Conservation (phyloP, 805 yeast species). For the Barnettozyma wickerhamii region DNA sequence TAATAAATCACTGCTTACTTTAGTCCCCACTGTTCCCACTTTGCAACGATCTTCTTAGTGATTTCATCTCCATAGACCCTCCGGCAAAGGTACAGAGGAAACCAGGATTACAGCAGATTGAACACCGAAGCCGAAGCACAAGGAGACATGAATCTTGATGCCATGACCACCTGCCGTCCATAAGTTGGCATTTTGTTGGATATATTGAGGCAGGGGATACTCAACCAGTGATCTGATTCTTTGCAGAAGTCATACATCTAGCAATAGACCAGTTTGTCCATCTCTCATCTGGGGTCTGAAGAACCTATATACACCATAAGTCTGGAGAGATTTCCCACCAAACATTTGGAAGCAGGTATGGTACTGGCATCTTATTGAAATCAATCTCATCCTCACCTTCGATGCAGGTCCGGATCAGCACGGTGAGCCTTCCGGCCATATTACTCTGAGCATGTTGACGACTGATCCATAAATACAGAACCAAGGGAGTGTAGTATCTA, state of each 20-base stretch:
- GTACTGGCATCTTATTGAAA: constrained; percentile 20
- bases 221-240: constrained; percentile 25
- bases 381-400: constrained; percentile 21
- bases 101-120: constrained; percentile 29
- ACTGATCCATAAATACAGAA: no score
- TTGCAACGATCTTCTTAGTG: no score
- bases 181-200: constrained; percentile 22
- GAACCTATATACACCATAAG: constrained; percentile 27
- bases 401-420: no score
- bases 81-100: constrained; percentile 9
- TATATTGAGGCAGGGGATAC: constrained; percentile 27
- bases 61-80: constrained; percentile 22
- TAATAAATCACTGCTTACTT: no score
- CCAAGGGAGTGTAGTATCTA: no score
- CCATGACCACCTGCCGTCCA: constrained; percentile 9
- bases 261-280: constrained; percentile 31
- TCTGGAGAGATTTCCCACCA: constrained; percentile 27
- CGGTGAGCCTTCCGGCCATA: no score
- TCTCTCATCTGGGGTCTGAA: constrained; percentile 25
- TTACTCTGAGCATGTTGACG: no score
- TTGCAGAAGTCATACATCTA: constrained; percentile 24
- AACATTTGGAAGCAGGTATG: constrained; percentile 22
- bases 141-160: constrained; percentile 21
- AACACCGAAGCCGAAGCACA: constrained; percentile 29
- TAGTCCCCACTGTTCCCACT: no score